phyloP scores from a whole-genome alignment of 192 early-diverging fungal genomes.

The Backusella westeae region DNA sequence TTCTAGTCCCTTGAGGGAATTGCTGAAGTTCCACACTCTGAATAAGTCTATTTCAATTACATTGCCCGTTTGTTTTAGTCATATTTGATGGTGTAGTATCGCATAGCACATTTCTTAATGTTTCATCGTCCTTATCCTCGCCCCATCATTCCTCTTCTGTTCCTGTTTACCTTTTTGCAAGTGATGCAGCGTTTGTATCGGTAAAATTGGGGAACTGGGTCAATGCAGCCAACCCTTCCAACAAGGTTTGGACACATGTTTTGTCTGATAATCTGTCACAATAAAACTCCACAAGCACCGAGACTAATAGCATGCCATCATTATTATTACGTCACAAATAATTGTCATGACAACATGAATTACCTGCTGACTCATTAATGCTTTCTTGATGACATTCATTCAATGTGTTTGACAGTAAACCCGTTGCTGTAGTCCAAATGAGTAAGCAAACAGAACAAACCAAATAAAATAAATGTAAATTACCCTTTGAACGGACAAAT shows the following conservation, averaged over 20 bases:
- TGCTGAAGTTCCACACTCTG: conserved; percentile 87
- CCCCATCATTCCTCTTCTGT: not conserved
- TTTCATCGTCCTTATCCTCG: not conserved
- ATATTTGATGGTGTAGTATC: not conserved
- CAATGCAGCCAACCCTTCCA: conserved; percentile 64
- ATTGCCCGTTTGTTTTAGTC: not conserved
- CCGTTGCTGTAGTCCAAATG: conserved; percentile 44
- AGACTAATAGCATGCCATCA: conserved; percentile 30
- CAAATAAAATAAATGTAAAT: not conserved
- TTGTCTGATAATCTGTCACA: conserved; percentile 72
- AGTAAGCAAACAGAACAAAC: not conserved
- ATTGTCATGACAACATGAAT: not conserved
- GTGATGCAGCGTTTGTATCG: conserved; percentile 47
- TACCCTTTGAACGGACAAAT: conserved; percentile 84
- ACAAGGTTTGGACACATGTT: conserved; percentile 61
- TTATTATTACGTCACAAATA: not conserved
- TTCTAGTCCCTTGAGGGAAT: conserved; percentile 83
- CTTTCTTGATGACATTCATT: conserved; percentile 43
- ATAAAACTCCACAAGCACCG: conserved; percentile 72
- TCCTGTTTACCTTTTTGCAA: conserved; percentile 46
- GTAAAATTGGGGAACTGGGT: conserved; percentile 60
- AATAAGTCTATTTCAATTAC: conserved; percentile 58
- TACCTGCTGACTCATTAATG: conserved; percentile 56
- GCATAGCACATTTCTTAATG: not conserved
- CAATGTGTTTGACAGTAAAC: conserved; percentile 64